These are phyloP conservation scores for Lactifluus rugatus DNA, from an alignment of 768 basidiomycete species.

Conservation along the genomic window DNA sequence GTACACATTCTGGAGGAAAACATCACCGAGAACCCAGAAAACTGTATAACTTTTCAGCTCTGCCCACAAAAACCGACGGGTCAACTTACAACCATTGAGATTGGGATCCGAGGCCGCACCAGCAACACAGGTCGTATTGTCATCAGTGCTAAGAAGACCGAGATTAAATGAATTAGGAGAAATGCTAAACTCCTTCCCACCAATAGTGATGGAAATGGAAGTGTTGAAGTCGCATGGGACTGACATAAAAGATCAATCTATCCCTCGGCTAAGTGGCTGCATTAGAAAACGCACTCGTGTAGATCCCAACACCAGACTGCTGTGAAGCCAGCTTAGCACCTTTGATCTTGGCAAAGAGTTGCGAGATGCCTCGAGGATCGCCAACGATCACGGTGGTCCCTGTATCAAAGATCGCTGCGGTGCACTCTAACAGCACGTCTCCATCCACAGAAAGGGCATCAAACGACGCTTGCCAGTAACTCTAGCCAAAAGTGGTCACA, in stretches of 20 bases:
- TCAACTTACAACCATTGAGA: neutral
- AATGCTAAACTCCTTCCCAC: neutral
- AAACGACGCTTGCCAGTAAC: conserved; percentile 20
- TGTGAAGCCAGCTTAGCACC: neutral
- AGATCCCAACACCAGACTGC: neutral
- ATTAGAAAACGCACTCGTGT: neutral
- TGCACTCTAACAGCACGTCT: neutral
- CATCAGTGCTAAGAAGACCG: neutral
- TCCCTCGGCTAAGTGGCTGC: neutral
- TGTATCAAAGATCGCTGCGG: conserved; percentile 25
- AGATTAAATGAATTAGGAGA: neutral
- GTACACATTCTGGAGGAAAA: conserved; percentile 7
- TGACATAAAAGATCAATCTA: neutral
- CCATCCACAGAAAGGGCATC: conserved; percentile 22
- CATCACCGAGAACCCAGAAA: conserved; percentile 1
- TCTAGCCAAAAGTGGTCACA: neutral
- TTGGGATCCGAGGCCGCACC: neutral
- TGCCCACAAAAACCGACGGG: neutral
- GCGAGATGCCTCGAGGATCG: neutral
- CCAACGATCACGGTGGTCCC: conserved; percentile 27
- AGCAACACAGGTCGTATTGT: neutral
- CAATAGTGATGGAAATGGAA: neutral
- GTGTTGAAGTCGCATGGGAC: conserved; percentile 2
- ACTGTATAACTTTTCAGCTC: neutral
- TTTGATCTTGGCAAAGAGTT: neutral